Conservation (phyloP, 495 filamentous ascomycete genomes). For the Penicillium ochrochloron region DNA sequence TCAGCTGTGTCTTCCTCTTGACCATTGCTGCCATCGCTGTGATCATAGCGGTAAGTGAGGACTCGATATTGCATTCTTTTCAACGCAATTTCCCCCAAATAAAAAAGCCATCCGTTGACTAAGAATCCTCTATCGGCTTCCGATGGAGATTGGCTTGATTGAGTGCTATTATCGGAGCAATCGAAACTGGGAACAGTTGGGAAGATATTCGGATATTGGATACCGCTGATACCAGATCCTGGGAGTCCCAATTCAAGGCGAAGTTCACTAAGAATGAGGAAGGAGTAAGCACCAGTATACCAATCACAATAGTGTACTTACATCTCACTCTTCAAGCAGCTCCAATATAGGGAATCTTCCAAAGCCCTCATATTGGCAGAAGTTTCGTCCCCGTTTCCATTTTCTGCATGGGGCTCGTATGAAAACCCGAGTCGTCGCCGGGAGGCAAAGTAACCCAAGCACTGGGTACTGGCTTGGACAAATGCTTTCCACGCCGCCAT, state of each 20-base stretch:
- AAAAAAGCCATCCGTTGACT: slow-evolving; percentile 6
- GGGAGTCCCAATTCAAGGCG: slow-evolving; percentile 2
- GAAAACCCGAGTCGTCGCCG: neutral
- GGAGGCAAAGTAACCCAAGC: neutral
- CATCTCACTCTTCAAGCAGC: slow-evolving; percentile 6
- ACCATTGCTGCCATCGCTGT: neutral
- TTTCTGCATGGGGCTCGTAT: neutral
- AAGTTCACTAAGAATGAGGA: neutral
- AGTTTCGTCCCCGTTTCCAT: neutral
- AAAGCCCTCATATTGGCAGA: slow-evolving; percentile 2
- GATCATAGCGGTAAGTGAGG: slow-evolving; percentile 2
- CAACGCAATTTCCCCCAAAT: slow-evolving; percentile 3
- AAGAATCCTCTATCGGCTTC: neutral
- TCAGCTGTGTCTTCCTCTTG: neutral
- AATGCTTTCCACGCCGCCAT: slow-evolving; percentile 1
- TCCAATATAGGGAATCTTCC: neutral
- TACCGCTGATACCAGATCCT: slow-evolving; percentile 1
- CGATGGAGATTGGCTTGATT: neutral
- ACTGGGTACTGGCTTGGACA: slow-evolving; percentile 4
- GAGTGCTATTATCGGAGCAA: neutral
- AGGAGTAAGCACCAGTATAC: neutral
- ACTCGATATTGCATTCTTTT: slow-evolving; percentile 8
- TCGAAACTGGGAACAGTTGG: neutral
- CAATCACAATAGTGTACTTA: neutral
- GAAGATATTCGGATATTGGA: slow-evolving; percentile 4